phyloP scores from a whole-genome alignment of 495 filamentous ascomycete genomes.

The Trichoderma erinaceum region DNA sequence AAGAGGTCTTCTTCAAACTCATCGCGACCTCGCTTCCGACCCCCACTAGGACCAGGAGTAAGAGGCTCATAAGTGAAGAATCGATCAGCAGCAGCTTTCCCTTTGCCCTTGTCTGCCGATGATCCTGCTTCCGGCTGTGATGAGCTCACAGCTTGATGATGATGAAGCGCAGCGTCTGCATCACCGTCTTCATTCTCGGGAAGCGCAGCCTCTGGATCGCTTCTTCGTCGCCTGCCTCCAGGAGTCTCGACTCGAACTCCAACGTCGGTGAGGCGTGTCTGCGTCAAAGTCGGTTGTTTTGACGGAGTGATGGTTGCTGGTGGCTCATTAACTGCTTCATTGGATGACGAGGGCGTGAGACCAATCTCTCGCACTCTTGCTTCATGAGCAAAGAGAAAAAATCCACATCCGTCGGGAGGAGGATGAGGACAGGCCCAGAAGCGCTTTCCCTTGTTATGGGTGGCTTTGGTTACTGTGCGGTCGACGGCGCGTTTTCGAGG shows the following conservation, averaged over 20 bases:
- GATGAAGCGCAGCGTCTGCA: background rate
- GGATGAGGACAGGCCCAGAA: background rate
- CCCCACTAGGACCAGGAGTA: background rate
- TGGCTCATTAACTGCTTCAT: background rate
- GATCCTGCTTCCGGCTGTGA: background rate
- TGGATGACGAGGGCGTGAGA: background rate
- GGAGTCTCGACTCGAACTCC: background rate
- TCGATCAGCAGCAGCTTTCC: background rate
- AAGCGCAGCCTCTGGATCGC: background rate
- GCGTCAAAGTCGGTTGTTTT: background rate
- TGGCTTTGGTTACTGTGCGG: background rate
- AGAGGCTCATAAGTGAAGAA: background rate
- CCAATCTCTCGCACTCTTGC: slow-evolving; percentile 10
- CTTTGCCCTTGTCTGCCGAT: slow-evolving; percentile 1
- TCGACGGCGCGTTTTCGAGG: slow-evolving; percentile 1
- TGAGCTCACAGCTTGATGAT: background rate
- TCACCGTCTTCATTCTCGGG: background rate
- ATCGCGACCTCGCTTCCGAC: background rate
- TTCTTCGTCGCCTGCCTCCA: background rate
- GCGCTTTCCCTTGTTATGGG: background rate
- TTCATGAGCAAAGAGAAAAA: slow-evolving; percentile 9
- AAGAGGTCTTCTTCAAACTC: slow-evolving; percentile 10
- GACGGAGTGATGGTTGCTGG: background rate
- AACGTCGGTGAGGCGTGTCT: background rate
- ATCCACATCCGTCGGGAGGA: background rate